These are phyloP conservation scores for Notholithocarpus densiflorus DNA, from an alignment of 306 rosid species.

Conservation along the genomic window DNA sequence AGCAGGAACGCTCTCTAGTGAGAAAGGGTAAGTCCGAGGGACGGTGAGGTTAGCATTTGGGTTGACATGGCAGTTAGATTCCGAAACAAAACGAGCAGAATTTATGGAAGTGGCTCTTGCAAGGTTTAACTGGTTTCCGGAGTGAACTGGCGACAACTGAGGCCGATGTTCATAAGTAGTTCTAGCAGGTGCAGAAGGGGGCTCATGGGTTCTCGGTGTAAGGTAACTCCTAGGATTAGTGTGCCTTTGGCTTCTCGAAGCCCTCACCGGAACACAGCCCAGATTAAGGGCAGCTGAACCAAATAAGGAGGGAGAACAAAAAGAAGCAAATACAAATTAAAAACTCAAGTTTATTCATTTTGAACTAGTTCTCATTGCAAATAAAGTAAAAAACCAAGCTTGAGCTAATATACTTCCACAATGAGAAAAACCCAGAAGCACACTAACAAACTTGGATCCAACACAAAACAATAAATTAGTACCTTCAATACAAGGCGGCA, in stretches of 20 bases:
- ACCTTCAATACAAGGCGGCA: conserved; percentile 99
- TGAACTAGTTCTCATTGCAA: conserved; percentile 4
- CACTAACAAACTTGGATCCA: conserved; percentile 24
- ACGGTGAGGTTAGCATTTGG: conserved; percentile 35
- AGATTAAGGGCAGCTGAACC: conserved; percentile 95
- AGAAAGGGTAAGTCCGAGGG: conserved; percentile 45
- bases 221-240: conserved; percentile 85
- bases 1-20: conserved; percentile 39
- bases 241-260: conserved; percentile 97
- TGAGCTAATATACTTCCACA: conserved; percentile 24
- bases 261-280: conserved; percentile 86
- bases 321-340: conserved; percentile 31
- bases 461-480: conserved; percentile 24
- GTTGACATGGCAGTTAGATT: conserved; percentile 39
- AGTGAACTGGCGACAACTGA: conserved; percentile 33
- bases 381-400: not conserved
- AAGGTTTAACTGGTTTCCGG: conserved; percentile 43
- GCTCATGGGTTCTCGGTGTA: conserved; percentile 62
- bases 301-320: conserved; percentile 19
- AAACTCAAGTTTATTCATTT: conserved; percentile 28
- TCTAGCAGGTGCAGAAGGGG: conserved; percentile 42
- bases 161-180: conserved; percentile 43
- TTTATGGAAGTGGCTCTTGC: conserved; percentile 34
- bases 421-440: conserved; percentile 17
- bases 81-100: conserved; percentile 41